Evolutionary conservation across 331 rosid genomes (phyloP).

Genomic region (Cydonia oblonga): DNA sequence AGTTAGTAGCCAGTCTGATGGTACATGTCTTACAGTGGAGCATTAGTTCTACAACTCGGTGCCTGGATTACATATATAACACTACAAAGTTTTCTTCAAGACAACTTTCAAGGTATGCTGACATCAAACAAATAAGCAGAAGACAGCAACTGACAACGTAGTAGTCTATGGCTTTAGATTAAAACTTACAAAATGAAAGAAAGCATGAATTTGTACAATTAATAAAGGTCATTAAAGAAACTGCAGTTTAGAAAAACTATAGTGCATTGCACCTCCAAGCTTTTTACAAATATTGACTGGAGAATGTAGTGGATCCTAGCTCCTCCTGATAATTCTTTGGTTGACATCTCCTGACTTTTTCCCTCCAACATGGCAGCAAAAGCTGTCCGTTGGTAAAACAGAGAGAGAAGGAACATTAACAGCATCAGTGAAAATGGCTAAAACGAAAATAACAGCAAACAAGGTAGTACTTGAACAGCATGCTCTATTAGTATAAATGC

Average conservation of each 20-base stretch:
- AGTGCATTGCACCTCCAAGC: slow-evolving; percentile 27
- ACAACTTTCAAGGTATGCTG: not conserved
- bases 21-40: not conserved
- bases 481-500: not conserved
- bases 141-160: not conserved
- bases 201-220: not conserved
- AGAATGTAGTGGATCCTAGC: slow-evolving; percentile 36
- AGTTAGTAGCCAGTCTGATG: not conserved
- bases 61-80: not conserved
- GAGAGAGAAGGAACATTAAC: not conserved
- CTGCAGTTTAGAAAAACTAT: not conserved
- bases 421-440: too few species aligned
- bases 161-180: not conserved
- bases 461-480: not conserved
- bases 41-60: not conserved
- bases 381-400: slow-evolving; percentile 16
- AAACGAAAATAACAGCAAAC: not conserved
- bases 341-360: slow-evolving; percentile 25
- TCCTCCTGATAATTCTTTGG: slow-evolving; percentile 30
- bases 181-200: not conserved
- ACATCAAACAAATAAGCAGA: not conserved
- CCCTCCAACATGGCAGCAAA: slow-evolving; percentile 35
- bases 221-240: not conserved
- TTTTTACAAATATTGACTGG: slow-evolving; percentile 37
- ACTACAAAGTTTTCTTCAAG: not conserved